Conservation (phyloP, 2,329 filamentous ascomycete genomes). For the Calonectria multiphialidica region DNA sequence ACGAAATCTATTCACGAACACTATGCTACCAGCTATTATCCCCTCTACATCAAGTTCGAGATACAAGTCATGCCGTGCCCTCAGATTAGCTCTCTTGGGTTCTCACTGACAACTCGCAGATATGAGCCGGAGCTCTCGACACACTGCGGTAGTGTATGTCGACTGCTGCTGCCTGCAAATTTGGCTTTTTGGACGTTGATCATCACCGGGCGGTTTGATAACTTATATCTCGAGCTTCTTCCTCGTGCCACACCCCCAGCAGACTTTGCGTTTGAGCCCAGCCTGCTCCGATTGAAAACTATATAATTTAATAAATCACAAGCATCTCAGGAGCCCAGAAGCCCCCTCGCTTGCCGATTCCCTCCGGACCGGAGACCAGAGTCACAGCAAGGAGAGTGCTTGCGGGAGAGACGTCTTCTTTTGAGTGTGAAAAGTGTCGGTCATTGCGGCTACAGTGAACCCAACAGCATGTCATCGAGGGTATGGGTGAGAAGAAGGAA, state of each 20-base stretch:
- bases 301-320: slow-evolving; percentile 52
- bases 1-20: not conserved
- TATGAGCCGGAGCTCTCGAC: slow-evolving; percentile 20
- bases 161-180: slow-evolving; percentile 64
- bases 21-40: no score
- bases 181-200: slow-evolving; percentile 69
- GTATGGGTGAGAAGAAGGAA: slow-evolving; percentile 4
- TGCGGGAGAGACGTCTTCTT: slow-evolving; percentile 34
- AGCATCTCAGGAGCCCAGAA: slow-evolving; percentile 27
- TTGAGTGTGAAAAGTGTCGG: slow-evolving; percentile 41
- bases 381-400: not conserved
- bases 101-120: slow-evolving; percentile 63
- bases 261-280: slow-evolving; percentile 33
- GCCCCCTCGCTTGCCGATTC: not conserved
- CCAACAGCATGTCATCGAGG: slow-evolving; percentile 8
- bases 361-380: not conserved
- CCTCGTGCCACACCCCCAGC: not conserved
- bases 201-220: slow-evolving; percentile 58
- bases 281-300: slow-evolving; percentile 69
- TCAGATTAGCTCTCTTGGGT: slow-evolving; percentile 70
- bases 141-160: slow-evolving; percentile 26
- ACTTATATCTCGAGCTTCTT: slow-evolving; percentile 21
- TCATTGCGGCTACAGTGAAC: slow-evolving; percentile 51
- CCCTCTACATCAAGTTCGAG: not conserved
- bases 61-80: slow-evolving; percentile 49